phyloP scores from a whole-genome alignment of 352 stramenopile genomes.

The Phytopythium litorale region DNA sequence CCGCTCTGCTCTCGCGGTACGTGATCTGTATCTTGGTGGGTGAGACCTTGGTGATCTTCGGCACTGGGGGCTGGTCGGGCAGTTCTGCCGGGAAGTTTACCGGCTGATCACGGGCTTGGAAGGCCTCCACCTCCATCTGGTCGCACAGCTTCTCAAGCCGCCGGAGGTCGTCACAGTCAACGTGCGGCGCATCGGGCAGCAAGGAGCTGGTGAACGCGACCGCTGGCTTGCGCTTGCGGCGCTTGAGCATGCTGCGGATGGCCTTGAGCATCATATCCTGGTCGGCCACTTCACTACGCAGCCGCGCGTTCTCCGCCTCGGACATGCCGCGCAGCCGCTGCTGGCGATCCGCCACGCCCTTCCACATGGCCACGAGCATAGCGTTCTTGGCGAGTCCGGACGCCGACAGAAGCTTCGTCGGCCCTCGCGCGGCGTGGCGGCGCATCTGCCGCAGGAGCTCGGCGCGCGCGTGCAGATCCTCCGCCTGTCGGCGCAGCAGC shows the following conservation, averaged over 20 bases:
- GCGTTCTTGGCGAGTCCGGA: background rate
- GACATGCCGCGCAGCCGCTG: background rate
- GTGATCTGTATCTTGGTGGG: background rate
- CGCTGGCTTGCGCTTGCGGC: background rate
- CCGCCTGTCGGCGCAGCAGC: background rate
- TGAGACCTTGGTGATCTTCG: background rate
- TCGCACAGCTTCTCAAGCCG: background rate
- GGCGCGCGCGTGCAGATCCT: background rate
- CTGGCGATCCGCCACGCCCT: background rate
- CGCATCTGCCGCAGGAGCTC: background rate
- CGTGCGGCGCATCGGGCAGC: no score
- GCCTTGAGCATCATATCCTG: background rate
- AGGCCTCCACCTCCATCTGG: background rate
- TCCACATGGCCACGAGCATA: background rate
- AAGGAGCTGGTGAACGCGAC: background rate
- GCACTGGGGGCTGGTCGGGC: background rate
- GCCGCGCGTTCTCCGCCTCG: background rate
- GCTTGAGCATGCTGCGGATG: constrained; percentile 1
- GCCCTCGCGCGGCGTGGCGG: no score
- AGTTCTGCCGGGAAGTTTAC: background rate
- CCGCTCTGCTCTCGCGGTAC: background rate
- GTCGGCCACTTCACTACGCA: background rate
- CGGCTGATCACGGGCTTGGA: background rate
- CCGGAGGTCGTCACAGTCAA: background rate
- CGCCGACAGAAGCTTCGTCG: background rate